These are phyloP conservation scores for Erythrophleum ivorense DNA, from an alignment of 331 rosid genomes.

Conservation along the genomic window DNA sequence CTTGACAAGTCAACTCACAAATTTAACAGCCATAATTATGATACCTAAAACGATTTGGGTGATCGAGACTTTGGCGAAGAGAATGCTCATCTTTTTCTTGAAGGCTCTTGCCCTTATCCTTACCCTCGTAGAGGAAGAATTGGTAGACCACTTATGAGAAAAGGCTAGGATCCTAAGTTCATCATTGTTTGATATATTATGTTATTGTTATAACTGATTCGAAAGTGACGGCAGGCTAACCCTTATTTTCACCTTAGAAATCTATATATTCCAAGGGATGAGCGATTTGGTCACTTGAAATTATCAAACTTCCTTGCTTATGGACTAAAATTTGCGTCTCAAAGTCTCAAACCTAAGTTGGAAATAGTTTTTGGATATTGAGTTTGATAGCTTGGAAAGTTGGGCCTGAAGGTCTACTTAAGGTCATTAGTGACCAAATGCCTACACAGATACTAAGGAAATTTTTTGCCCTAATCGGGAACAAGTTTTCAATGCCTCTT, in stretches of 20 bases:
- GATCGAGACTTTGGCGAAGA: slow-evolving; percentile 33
- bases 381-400: no score
- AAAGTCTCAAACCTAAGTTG: background rate
- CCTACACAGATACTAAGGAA: slow-evolving; percentile 15
- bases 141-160: no score
- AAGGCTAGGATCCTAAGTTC: no score
- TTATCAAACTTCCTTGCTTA: slow-evolving; percentile 39
- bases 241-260: no score
- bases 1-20: no score
- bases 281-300: slow-evolving; percentile 48
- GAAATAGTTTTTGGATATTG: no score
- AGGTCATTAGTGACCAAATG: no score
- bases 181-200: no score
- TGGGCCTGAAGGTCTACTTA: no score
- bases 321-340: background rate
- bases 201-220: slow-evolving; percentile 34
- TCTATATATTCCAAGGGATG: slow-evolving; percentile 53
- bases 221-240: slow-evolving; percentile 35
- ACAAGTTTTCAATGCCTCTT: slow-evolving; percentile 38
- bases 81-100: slow-evolving; percentile 39
- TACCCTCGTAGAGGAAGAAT: no score
- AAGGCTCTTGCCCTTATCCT: background rate
- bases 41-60: slow-evolving; percentile 43
- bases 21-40: slow-evolving; percentile 10
- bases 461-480: slow-evolving; percentile 40